Conservation (phyloP, 2,329 filamentous ascomycete species). For the Diaporthe vaccinii region DNA sequence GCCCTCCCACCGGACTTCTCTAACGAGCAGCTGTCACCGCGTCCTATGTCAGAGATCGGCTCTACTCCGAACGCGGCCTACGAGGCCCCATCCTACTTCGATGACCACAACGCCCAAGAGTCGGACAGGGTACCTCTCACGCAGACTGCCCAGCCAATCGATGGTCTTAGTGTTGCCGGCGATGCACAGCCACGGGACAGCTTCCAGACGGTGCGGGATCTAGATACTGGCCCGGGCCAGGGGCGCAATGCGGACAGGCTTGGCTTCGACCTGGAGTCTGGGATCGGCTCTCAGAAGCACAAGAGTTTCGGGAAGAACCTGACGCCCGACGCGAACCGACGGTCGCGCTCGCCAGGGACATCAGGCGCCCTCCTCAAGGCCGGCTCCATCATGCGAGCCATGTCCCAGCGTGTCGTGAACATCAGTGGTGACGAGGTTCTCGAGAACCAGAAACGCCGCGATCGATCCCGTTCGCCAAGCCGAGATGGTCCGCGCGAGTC, state of each 20-base stretch:
- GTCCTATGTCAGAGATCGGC: conserved; percentile 46
- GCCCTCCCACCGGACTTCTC: conserved; percentile 65
- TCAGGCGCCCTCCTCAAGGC: conserved; percentile 76
- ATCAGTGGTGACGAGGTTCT: conserved; percentile 92
- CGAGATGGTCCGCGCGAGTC: conserved; percentile 65
- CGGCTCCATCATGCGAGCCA: conserved; percentile 82
- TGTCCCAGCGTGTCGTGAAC: conserved; percentile 98
- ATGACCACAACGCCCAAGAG: conserved; percentile 58
- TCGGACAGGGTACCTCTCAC: conserved; percentile 72
- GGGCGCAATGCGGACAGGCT: conserved; percentile 66
- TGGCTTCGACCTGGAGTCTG: conserved; percentile 70
- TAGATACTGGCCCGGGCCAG: conserved; percentile 68
- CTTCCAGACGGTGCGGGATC: conserved; percentile 68
- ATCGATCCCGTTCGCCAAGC: conserved; percentile 70
- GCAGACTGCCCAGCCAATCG: conserved; percentile 67
- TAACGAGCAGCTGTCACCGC: conserved; percentile 39
- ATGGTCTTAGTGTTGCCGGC: conserved; percentile 57
- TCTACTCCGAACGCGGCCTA: conserved; percentile 42
- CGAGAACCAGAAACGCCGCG: conserved; percentile 76
- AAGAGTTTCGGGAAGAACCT: conserved; percentile 71
- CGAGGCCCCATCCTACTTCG: conserved; percentile 43
- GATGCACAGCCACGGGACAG: conserved; percentile 63
- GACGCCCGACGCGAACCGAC: conserved; percentile 62
- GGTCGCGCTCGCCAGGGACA: conserved; percentile 74
- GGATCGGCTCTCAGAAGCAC: conserved; percentile 62